A percentile compares a stretch with the other conserved stretches of the same genome.
phyloP scores from a whole-genome alignment of 495 filamentous ascomycete genomes.

The Tuber aestivum region DNA sequence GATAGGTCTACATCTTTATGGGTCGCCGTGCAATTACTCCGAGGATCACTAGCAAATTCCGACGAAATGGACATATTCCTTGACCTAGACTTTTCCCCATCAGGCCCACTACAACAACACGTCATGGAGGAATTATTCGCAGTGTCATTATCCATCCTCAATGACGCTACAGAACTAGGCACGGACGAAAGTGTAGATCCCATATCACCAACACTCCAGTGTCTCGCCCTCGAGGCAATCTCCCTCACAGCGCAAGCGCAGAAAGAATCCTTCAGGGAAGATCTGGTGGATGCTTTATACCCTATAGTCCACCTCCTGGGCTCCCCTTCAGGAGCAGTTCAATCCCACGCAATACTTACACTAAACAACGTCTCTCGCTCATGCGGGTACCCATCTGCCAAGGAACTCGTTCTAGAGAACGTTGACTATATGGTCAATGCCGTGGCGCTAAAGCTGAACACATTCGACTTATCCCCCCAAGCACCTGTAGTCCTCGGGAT shows the following conservation, averaged over 20 bases:
- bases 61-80: conserved; percentile 63
- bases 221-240: conserved; percentile 67
- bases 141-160: conserved; percentile 62
- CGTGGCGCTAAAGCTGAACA: conserved; percentile 79
- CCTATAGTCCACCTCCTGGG: conserved; percentile 82
- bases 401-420: conserved; percentile 79
- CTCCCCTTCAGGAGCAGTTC: conserved; percentile 59
- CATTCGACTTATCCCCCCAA: conserved; percentile 82
- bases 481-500: conserved; percentile 86
- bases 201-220: conserved; percentile 47
- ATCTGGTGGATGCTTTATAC: conserved; percentile 88
- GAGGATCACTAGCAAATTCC: conserved; percentile 49
- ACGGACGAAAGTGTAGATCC: conserved; percentile 46
- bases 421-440: conserved; percentile 96
- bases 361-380: conserved; percentile 69
- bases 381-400: conserved; percentile 69
- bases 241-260: conserved; percentile 65
- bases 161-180: conserved; percentile 49
- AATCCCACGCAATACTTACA: conserved; percentile 74
- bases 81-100: conserved; percentile 47
- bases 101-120: conserved; percentile 50
- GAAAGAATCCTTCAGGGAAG: conserved; percentile 64
- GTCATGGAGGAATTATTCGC: conserved; percentile 75
- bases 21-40: conserved; percentile 69
- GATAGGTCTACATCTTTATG: conserved; percentile 59